Evolutionary conservation across 495 filamentous ascomycete genomes (phyloP), one percentile per base, ranked within the genome.

Genomic region (Penicillium silybi): DNA sequence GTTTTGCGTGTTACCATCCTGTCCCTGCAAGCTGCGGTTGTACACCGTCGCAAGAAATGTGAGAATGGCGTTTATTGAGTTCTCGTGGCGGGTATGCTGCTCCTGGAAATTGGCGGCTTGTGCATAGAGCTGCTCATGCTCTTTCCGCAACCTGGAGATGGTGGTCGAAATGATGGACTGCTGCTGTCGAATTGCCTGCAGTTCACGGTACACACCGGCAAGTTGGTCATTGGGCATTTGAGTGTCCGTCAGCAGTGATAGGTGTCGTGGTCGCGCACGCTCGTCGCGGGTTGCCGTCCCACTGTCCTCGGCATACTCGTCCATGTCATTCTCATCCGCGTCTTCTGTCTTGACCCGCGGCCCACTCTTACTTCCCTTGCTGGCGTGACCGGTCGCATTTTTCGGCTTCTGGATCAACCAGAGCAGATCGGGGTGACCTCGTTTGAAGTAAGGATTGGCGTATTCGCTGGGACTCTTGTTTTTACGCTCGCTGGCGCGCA

Each of bases 331-430:
- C 23, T 89, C 87, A 50, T 77, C 76, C 8, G 68, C 79, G 34
- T 90, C 87, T 39, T 90, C 86, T 25, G 84, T 81, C 65, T 85
- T 89, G 61, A 86, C 80, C 44, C 80, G 79, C 5, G 73, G 52
- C 18, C 65, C 66, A 22, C 67, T 60, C 64, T 79, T 78, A 56
- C 58, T 70, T 48, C 58, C 62, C 69, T 74, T 87, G 76, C 61
- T 73, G 6, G 61, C 64, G 50, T 77, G 75, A 4, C 67, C 70
- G 48, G 59, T 67, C 57, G 70, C 75, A 52, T 86, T 88, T 64
- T 92, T 95, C 2, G 95, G 92, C 70, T 99, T 99, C 59, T 95
- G 90, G 49, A 99, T 97, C 48, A 99, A 74, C 95, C 95, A 99
- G 18, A 97, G 82, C 52, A 97, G 73, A 66, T 96, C 92, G 6